Percentiles rank a stretch among this genome's conserved stretches.
Evolutionary conservation across 2,329 filamentous ascomycete species (phyloP).

Genomic region (Ceratocystis ficicola): DNA sequence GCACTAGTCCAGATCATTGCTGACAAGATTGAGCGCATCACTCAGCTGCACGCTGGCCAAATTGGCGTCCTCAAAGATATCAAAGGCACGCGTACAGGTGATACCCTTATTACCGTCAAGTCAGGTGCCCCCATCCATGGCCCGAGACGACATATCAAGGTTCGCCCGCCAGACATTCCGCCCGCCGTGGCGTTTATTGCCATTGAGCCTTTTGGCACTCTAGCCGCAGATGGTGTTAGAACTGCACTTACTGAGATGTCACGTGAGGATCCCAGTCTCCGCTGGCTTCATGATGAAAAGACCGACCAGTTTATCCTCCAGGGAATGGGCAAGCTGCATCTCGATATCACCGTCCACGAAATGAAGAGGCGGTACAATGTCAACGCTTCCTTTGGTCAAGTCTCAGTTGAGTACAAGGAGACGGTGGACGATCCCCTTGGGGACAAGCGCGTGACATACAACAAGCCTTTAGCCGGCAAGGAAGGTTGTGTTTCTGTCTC

Average conservation of each 20-base stretch:
- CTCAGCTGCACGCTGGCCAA: constrained; percentile 68
- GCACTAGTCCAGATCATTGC: constrained; percentile 83
- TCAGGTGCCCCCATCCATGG: constrained; percentile 51
- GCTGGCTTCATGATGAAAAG: constrained; percentile 74
- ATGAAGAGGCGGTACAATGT: constrained; percentile 74
- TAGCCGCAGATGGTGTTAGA: constrained; percentile 68
- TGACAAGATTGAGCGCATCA: constrained; percentile 72
- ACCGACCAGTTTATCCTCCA: constrained; percentile 86
- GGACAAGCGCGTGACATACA: constrained; percentile 52
- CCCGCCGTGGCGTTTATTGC: constrained; percentile 95
- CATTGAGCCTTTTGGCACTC: constrained; percentile 65
- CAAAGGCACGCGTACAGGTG: constrained; percentile 83
- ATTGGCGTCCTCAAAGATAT: constrained; percentile 89
- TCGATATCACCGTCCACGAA: constrained; percentile 83
- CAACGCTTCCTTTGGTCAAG: constrained; percentile 72
- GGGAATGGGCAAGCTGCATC: constrained; percentile 91
- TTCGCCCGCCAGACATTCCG: constrained; percentile 78
- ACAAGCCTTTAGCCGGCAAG: constrained; percentile 70
- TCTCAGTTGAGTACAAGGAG: constrained; percentile 93
- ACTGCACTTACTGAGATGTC: constrained; percentile 65
- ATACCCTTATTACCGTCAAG: constrained; percentile 70
- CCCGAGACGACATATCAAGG: constrained; percentile 60
- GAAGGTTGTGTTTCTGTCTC: constrained; percentile 65
- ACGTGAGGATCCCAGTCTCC: constrained; percentile 82
- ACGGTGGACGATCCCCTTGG: constrained; percentile 49